Conservation (phyloP, 1,139 yeast genomes). For the Magnusiomyces tetraspermus region DNA sequence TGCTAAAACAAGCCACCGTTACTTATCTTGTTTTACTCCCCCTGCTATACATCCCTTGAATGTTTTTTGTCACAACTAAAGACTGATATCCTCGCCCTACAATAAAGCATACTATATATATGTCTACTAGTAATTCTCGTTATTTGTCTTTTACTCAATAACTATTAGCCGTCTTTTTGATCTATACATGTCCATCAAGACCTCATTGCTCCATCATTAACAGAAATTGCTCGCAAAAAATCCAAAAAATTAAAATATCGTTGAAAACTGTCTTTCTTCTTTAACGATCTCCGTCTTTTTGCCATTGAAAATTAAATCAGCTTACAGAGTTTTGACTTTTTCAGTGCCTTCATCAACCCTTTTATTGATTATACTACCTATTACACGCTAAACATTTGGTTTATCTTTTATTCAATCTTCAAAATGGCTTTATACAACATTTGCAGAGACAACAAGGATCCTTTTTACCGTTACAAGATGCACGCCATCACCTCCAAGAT, state of each 20-base stretch:
- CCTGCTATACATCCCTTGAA: not conserved
- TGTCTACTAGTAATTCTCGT: not conserved
- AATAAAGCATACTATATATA: not conserved
- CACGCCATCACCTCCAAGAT: conserved; percentile 95
- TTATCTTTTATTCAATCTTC: not conserved
- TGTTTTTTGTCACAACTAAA: not conserved
- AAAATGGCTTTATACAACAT: conserved; percentile 82
- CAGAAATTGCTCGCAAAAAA: not conserved
- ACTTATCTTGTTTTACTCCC: not conserved
- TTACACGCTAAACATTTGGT: not conserved
- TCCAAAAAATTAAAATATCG: not conserved
- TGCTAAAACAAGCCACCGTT: not conserved
- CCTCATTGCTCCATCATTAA: not conserved
- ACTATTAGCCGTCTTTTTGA: not conserved
- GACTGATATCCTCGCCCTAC: not conserved
- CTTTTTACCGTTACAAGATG: conserved; percentile 98
- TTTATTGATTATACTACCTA: not conserved
- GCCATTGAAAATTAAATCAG: not conserved
- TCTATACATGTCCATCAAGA: not conserved
- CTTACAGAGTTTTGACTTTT: not conserved
- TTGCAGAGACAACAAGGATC: conserved; percentile 95
- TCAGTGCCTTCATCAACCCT: not conserved
- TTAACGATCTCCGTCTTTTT: too few species aligned
- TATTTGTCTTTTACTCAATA: not conserved
- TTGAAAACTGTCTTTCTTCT: not conserved